Evolutionary conservation across 371 early-diverging fungal species (phyloP), one percentile per base, ranked within the genome.

Genomic region (Actinomucor elegans): DNA sequence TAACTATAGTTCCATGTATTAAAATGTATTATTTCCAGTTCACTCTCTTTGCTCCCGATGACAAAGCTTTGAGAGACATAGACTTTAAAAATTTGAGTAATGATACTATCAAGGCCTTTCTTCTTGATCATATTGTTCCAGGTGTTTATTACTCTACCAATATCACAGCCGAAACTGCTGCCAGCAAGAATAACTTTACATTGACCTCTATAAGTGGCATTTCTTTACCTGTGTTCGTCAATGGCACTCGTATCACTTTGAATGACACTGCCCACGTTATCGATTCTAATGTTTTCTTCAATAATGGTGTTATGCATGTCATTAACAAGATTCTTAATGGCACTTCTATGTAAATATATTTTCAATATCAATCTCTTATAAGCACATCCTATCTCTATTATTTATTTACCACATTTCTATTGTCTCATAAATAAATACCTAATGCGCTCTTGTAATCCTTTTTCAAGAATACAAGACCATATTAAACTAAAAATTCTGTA

Each of bases 271-370:
- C 69, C 8, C 58, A 36, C 1, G 50, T 80, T 32, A 67, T 67
- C 12, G 28, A 60, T 3, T 45, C 67, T 14, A 66, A 80, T 31
- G 57, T 75, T 15, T 38, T 80, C 28, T 60, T 62, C 29, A 59
- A 75, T 50, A 73, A 73, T 40, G 80, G 80, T 43, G 76, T 80
- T 7, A 64, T 80, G 41, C 78, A 80, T 48, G 26, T 75, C 12
- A 75, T 80, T 48, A 64, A 73, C 54, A 42, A 54, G 28, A 59
- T 40, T 51, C 61, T 64, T 23, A 55, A 45, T 31, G 18, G 20
- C 2, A 27, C 48, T 36, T 34, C 31, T 28, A 24, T 31, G 31
- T 31, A 31, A 31, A 31, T 31, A n/a, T n/a, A n/a, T n/a, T n/a
- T n/a, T n/a, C n/a, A n/a, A n/a, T n/a, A n/a, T n/a, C n/a, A n/a